These are phyloP conservation scores for Ilex asprella DNA, from an alignment of 257 asterid genomes.

Conservation along the genomic window DNA sequence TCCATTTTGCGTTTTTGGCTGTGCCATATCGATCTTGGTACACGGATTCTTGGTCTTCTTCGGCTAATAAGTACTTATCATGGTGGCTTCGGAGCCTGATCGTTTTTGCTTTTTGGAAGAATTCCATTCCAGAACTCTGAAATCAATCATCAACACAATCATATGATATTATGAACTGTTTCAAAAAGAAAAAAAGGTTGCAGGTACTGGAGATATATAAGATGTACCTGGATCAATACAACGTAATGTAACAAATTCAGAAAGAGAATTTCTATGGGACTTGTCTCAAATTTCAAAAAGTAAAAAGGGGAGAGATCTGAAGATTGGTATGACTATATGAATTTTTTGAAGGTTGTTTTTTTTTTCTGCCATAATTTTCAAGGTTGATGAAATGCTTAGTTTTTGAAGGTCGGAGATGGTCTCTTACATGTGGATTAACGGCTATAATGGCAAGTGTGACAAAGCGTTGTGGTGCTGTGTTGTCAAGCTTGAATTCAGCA, in stretches of 20 bases:
- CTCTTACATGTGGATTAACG: too few species aligned
- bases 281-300: background rate
- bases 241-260: too few species aligned
- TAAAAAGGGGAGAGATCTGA: background rate
- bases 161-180: background rate
- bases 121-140: constrained; percentile 67
- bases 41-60: constrained; percentile 55
- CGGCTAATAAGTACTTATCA: constrained; percentile 65
- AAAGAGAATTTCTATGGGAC: constrained; percentile 5
- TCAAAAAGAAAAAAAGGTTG: background rate
- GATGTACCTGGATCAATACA: background rate
- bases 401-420: too few species aligned
- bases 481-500: too few species aligned
- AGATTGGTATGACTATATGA: background rate
- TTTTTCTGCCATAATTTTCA: too few species aligned
- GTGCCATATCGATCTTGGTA: constrained; percentile 56
- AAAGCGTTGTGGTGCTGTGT: too few species aligned
- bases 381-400: background rate
- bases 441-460: too few species aligned
- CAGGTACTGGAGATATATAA: constrained; percentile 26
- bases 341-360: background rate
- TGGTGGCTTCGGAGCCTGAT: constrained; percentile 70
- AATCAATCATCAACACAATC: background rate
- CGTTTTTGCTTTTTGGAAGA: constrained; percentile 55
- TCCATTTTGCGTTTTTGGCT: constrained; percentile 46